Evolutionary conservation across 1,139 yeast genomes (phyloP).

Genomic region (Protomyces macrosporus): DNA sequence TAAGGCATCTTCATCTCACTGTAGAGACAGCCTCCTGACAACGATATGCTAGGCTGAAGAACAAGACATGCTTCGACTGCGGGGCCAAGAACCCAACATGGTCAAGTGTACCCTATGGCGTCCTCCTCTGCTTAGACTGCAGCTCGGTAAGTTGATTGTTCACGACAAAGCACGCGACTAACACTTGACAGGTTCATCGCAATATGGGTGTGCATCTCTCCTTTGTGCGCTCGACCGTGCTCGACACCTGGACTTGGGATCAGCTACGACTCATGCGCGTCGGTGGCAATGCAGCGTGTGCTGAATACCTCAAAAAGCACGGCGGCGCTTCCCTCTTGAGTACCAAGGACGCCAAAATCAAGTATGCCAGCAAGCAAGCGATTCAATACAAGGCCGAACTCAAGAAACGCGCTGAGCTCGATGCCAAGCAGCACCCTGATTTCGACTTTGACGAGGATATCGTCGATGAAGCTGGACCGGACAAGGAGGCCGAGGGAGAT

Average conservation of each 20-base stretch:
- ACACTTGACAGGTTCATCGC: slow-evolving; percentile 53
- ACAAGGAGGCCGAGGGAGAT: slow-evolving; percentile 52
- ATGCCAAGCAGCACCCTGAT: slow-evolving; percentile 43
- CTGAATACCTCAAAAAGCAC: slow-evolving; percentile 59
- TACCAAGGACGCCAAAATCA: slow-evolving; percentile 54
- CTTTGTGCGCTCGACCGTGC: slow-evolving; percentile 90
- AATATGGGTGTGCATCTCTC: slow-evolving; percentile 96
- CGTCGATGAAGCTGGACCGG: slow-evolving; percentile 9
- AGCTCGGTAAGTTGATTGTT: slow-evolving; percentile 57
- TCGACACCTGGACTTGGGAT: slow-evolving; percentile 95
- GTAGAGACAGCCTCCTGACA: neutral
- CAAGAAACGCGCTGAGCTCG: slow-evolving; percentile 60
- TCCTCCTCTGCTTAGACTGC: slow-evolving; percentile 93
- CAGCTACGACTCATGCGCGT: slow-evolving; percentile 86
- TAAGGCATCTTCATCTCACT: neutral
- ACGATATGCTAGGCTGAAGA: neutral
- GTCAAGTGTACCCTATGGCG: slow-evolving; percentile 98
- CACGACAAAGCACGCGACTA: neutral
- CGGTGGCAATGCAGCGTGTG: slow-evolving; percentile 85
- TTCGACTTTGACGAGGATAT: slow-evolving; percentile 27
- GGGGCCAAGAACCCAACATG: slow-evolving; percentile 95
- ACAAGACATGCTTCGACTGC: slow-evolving; percentile 71
- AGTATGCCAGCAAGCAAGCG: slow-evolving; percentile 78
- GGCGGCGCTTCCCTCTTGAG: slow-evolving; percentile 44
- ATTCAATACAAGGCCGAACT: slow-evolving; percentile 71